Conservation (phyloP, 78 protist genomes). For the Chrysochromulina parva region DNA sequence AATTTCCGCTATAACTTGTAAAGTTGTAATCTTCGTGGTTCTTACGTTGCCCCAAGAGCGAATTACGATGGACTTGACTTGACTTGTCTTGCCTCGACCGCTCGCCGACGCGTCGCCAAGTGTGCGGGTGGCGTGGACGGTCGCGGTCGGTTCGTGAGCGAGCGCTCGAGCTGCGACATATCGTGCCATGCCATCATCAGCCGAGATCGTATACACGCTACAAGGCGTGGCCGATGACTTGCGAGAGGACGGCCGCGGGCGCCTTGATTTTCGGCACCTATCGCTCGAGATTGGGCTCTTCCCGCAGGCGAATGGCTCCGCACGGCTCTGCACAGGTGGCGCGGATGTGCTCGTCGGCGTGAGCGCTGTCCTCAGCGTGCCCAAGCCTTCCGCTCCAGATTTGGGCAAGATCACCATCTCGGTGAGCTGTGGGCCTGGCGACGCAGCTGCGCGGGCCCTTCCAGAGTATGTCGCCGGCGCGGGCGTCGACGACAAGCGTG, state of each 20-base stretch:
- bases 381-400: background rate
- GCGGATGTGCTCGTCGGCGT: background rate
- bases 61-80: no score
- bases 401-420: background rate
- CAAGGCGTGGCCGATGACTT: background rate
- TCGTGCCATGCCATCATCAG: background rate
- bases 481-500: background rate
- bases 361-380: background rate
- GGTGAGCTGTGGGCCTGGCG: background rate
- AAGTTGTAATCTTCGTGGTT: no score
- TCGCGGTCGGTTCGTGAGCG: no score
- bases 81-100: no score
- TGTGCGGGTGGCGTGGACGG: no score
- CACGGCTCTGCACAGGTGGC: background rate
- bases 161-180: no score
- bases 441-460: background rate
- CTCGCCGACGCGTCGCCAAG: no score
- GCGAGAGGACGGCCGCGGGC: conserved; percentile 2
- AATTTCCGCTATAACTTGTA: no score
- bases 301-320: conserved; percentile 3
- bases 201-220: background rate
- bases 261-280: background rate
- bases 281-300: background rate
- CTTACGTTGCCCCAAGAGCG: no score
- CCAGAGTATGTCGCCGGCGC: background rate